Conservation (phyloP, 2,329 filamentous ascomycete species). For the Paecilomyces variotii region DNA sequence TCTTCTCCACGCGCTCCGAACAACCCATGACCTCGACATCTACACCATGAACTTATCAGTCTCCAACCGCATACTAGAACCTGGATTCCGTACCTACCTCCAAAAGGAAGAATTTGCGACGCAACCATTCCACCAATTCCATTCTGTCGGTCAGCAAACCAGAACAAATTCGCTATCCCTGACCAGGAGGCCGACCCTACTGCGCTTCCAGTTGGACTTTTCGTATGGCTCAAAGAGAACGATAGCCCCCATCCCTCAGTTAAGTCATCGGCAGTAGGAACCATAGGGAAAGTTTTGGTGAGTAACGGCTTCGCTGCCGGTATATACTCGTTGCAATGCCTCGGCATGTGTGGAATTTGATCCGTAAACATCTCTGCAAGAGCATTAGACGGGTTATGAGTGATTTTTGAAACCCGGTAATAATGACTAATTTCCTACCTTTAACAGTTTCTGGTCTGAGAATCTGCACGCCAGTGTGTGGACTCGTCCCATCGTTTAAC, state of each 20-base stretch:
- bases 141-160: conserved; percentile 51
- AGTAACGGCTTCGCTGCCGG: conserved; percentile 43
- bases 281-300: conserved; percentile 46
- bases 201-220: background rate
- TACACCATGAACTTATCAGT: background rate
- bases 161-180: conserved; percentile 50
- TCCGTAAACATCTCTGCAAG: conserved; percentile 49
- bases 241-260: conserved; percentile 60
- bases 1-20: background rate
- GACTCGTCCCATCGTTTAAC: conserved; percentile 54
- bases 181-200: conserved; percentile 47
- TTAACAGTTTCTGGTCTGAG: conserved; percentile 49
- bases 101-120: conserved; percentile 45
- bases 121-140: conserved; percentile 48
- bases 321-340: conserved; percentile 44
- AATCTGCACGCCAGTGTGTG: conserved; percentile 45
- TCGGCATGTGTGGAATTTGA: conserved; percentile 48
- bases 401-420: background rate
- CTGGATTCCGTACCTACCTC: conserved; percentile 4
- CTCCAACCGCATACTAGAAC: background rate
- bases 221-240: conserved; percentile 23
- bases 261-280: conserved; percentile 36
- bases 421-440: background rate
- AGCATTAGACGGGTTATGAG: background rate
- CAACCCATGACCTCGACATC: background rate